These are phyloP conservation scores for Reutealis trisperma DNA, from an alignment of 345 rosid species.

Conservation along the genomic window DNA sequence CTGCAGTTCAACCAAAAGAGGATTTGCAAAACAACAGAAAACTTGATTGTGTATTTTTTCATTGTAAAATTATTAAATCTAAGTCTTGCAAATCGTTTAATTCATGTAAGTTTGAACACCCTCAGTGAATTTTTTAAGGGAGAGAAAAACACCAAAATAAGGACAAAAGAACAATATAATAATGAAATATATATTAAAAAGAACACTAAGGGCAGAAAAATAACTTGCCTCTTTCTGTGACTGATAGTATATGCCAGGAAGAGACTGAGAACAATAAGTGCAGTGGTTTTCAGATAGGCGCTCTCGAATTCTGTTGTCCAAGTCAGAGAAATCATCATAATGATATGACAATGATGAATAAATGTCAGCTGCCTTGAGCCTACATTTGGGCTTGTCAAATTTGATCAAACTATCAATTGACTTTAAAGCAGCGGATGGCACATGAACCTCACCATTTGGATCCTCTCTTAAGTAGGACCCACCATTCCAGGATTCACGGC, in stretches of 20 bases:
- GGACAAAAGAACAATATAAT: not conserved
- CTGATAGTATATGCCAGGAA: constrained; percentile 64
- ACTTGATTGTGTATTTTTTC: too few species aligned
- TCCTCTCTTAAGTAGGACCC: constrained; percentile 80
- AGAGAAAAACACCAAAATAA: not conserved
- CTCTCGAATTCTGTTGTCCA: constrained; percentile 90
- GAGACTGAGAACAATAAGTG: constrained; percentile 72
- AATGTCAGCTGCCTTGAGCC: constrained; percentile 69
- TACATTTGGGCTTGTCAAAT: constrained; percentile 93
- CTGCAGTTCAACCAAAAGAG: too few species aligned
- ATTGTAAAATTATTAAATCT: not conserved
- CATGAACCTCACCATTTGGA: constrained; percentile 78
- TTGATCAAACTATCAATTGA: constrained; percentile 96
- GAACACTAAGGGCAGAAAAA: not conserved
- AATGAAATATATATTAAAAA: not conserved
- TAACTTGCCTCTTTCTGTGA: constrained; percentile 85
- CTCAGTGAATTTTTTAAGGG: not conserved
- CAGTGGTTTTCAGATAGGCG: constrained; percentile 76
- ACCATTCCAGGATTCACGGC: constrained; percentile 53
- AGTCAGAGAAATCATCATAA: constrained; percentile 60
- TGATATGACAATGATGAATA: constrained; percentile 53
- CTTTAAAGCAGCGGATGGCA: constrained; percentile 91
- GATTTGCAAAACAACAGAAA: too few species aligned
- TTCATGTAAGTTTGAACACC: not conserved
- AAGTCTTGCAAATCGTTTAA: not conserved